Percentiles rank a stretch among this genome's conserved stretches.
Conservation (phyloP, 768 basidiomycete genomes). For the Punctularia strigosozonata region DNA sequence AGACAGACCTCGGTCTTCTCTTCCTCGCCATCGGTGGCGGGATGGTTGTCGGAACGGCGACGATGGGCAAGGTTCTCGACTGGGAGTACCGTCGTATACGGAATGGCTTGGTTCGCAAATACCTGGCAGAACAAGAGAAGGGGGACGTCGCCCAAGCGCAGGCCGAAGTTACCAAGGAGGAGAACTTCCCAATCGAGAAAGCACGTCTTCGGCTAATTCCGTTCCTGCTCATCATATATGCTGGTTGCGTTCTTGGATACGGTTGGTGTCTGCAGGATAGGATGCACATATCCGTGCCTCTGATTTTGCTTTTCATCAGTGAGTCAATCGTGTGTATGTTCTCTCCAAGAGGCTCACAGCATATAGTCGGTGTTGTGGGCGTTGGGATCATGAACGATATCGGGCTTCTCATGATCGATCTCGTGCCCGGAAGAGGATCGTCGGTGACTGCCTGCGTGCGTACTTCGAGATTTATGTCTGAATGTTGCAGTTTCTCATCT, state of each 20-base stretch:
- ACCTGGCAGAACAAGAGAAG: background rate
- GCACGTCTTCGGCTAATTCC: slow-evolving; percentile 41
- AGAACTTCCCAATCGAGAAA: slow-evolving; percentile 48
- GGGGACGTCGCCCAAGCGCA: slow-evolving; percentile 12
- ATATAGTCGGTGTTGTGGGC: slow-evolving; percentile 38
- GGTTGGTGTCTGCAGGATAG: slow-evolving; percentile 46
- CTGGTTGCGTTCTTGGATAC: slow-evolving; percentile 35
- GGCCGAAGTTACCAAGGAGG: slow-evolving; percentile 17
- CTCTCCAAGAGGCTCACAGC: too few species aligned
- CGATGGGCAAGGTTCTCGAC: slow-evolving; percentile 55
- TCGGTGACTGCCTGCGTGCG: slow-evolving; percentile 64
- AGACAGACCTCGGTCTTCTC: slow-evolving; percentile 64
- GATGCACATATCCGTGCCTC: slow-evolving; percentile 39
- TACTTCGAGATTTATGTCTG: slow-evolving; percentile 7
- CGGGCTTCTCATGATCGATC: slow-evolving; percentile 56
- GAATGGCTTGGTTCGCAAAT: slow-evolving; percentile 10
- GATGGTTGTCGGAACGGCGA: slow-evolving; percentile 44
- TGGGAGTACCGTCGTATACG: slow-evolving; percentile 42
- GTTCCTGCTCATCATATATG: slow-evolving; percentile 25
- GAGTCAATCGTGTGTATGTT: slow-evolving; percentile 10
- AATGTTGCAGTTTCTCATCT: background rate
- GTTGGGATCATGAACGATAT: slow-evolving; percentile 40
- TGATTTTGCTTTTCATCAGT: slow-evolving; percentile 35
- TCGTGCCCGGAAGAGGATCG: slow-evolving; percentile 49
- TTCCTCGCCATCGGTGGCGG: slow-evolving; percentile 71